These are phyloP conservation scores for Angomonas ambiguus DNA, from an alignment of 208 protist species.

Conservation along the genomic window DNA sequence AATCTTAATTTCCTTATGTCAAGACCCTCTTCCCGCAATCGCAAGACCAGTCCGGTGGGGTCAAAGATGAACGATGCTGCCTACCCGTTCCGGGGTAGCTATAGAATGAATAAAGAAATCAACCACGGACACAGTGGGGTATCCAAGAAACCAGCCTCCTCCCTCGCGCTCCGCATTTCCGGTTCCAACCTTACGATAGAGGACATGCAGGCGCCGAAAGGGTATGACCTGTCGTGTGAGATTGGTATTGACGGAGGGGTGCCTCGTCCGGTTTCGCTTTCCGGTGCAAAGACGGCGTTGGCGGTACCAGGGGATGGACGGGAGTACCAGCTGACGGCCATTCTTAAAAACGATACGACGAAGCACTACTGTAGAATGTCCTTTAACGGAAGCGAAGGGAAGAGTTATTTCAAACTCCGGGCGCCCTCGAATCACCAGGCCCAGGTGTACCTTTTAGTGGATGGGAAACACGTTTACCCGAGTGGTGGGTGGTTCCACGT, in stretches of 20 bases:
- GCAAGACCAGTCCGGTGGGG: constrained; percentile 25
- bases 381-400: constrained; percentile 64
- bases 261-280: constrained; percentile 37
- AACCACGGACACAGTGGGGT: constrained; percentile 82
- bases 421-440: constrained; percentile 39
- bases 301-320: constrained; percentile 71
- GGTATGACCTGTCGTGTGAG: constrained; percentile 55
- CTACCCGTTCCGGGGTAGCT: constrained; percentile 78
- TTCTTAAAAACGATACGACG: constrained; percentile 30
- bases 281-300: constrained; percentile 21
- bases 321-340: constrained; percentile 64
- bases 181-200: constrained; percentile 77
- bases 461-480: constrained; percentile 42
- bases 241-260: constrained; percentile 55
- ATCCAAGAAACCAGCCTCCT: constrained; percentile 28
- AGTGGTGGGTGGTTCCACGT: constrained; percentile 56
- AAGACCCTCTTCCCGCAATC: too few relatives aligned
- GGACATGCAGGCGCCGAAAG: constrained; percentile 45
- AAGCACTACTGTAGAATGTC: constrained; percentile 70
- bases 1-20: constrained; percentile 25
- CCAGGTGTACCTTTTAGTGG: constrained; percentile 44
- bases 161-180: constrained; percentile 54
- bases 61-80: constrained; percentile 84
- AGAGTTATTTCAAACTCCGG: constrained; percentile 46
- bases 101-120: constrained; percentile 50